Evolutionary conservation across 225 moss, liverwort and hornwort genomes (phyloP), one percentile per base, ranked within the genome.

Genomic region (Pseudisothecium myosuroides): DNA sequence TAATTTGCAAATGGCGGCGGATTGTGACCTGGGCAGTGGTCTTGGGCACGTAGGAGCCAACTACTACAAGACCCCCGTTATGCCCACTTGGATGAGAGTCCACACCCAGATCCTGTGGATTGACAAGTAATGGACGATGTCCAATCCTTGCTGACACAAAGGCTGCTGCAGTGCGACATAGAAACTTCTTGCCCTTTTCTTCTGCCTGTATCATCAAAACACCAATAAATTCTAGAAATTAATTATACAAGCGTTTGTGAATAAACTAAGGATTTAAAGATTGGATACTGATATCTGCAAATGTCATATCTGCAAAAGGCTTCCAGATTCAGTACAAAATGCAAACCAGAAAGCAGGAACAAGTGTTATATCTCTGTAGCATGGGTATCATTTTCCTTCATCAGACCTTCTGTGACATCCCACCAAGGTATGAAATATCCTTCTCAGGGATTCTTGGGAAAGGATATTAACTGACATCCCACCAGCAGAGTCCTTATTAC

Each of bases 121-220:
- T 94, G 87, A 95, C 90, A 56, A 94, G 91, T 84, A 90, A 63
- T 52, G 95, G 95, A 89, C 91, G 94, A 67, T 96, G 94, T 24
- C 98, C 98, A 64, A 95, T 95, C 77, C 97, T 95, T 39, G 98
- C 98, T 62, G 98, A 98, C 50, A 98, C 98, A 91, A 98, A 98
- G 79, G 95, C 94, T 87, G 98, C 98, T 86, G 98, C 98, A 80
- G 97, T 98, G 83, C 98, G 93, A 91, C 98, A 97, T 27, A 98
- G 89, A 88, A 95, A 98, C 60, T 58, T 94, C 91, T 96, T 97
- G 32, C 98, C 97, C 89, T 86, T 94, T 66, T 89, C 94, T 93
- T 98, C 98, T 76, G 98, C 98, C 98, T 98, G 92, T 36, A 87
- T 32, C 85, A 85, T 55, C 49, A 76, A 72, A 49, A 64, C 80